Evolutionary conservation across 208 protist genomes (phyloP).

Genomic region (Wallacemonas collosoma): DNA sequence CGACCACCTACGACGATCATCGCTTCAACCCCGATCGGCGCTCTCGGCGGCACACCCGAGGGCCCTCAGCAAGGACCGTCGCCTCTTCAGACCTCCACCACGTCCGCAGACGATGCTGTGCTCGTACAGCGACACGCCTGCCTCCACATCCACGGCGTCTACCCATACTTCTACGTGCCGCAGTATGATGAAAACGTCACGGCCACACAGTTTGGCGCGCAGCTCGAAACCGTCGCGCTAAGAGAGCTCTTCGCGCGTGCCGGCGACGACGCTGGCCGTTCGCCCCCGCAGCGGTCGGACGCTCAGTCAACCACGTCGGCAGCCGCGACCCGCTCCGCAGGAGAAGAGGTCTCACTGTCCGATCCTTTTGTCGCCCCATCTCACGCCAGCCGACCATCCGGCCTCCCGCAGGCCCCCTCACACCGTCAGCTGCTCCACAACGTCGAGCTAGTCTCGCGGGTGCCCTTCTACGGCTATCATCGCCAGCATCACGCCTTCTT

Average conservation of each 20-base stretch:
- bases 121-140: slow-evolving; percentile 47
- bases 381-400: not conserved
- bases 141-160: slow-evolving; percentile 79
- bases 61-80: not conserved
- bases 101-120: not conserved
- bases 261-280: too few relatives aligned
- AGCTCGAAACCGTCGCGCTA: slow-evolving; percentile 68
- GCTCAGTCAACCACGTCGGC: too few relatives aligned
- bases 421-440: slow-evolving; percentile 65
- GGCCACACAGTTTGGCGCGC: slow-evolving; percentile 70
- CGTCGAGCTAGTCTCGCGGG: slow-evolving; percentile 55
- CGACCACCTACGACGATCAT: not conserved
- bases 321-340: not conserved
- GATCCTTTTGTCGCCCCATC: too few relatives aligned
- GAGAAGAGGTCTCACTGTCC: not conserved
- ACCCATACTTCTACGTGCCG: slow-evolving; percentile 76
- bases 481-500: slow-evolving; percentile 47
- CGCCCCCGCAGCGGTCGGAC: too few relatives aligned
- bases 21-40: not conserved
- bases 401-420: not conserved
- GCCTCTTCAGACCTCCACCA: not conserved
- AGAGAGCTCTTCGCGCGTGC: slow-evolving; percentile 18
- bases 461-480: slow-evolving; percentile 82
- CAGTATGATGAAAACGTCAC: slow-evolving; percentile 52
- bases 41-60: not conserved